These are phyloP conservation scores for Kandelia obovata DNA, from an alignment of 345 rosid genomes.

Conservation along the genomic window DNA sequence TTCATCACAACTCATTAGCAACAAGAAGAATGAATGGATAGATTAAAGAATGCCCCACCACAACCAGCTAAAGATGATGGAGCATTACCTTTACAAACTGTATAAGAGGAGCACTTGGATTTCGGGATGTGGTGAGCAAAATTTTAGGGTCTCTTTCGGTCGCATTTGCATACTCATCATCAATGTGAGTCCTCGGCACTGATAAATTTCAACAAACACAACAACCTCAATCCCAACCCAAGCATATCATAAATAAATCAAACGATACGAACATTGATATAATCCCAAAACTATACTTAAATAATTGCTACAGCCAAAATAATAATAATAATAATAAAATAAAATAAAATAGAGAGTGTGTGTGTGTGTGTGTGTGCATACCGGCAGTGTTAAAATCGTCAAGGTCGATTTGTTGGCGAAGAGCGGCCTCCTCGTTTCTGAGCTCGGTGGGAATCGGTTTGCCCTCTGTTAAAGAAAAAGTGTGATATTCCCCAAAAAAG, in stretches of 20 bases:
- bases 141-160: conserved; percentile 42
- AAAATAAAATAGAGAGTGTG: not conserved
- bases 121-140: conserved; percentile 75
- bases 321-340: not conserved
- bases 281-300: not conserved
- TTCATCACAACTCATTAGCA: not conserved
- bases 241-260: not conserved
- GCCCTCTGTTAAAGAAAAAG: conserved; percentile 50
- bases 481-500: not conserved
- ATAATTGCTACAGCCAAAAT: not conserved
- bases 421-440: conserved; percentile 73
- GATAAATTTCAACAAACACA: not conserved
- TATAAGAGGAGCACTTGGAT: conserved; percentile 80
- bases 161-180: conserved; percentile 1
- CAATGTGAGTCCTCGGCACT: not conserved
- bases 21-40: not conserved
- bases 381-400: conserved; percentile 76
- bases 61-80: too few relatives aligned
- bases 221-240: not conserved
- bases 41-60: not conserved
- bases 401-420: conserved; percentile 80
- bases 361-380: conserved; percentile 6
- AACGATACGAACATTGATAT: not conserved
- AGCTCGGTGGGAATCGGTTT: conserved; percentile 94
- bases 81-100: conserved; percentile 65